Evolutionary conservation across 805 yeast genomes (phyloP), one percentile per base, ranked within the genome.

Genomic region (Candida nanaspora): DNA sequence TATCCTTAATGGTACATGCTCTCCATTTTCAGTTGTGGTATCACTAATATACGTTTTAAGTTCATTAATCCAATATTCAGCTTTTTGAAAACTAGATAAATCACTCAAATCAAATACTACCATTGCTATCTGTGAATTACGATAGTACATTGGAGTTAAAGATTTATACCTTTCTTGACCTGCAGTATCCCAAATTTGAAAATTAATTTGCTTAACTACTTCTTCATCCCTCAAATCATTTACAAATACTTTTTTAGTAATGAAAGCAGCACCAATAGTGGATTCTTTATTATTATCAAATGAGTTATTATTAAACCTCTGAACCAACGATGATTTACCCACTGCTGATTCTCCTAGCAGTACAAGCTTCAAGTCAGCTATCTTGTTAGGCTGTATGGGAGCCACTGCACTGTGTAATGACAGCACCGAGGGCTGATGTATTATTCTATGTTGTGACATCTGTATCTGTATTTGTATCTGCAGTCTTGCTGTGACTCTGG

Each of bases 231-330:
- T 37, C 7, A 18, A 22, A 10, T 49, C 48, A 22, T 53, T 43
- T 32, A 77, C 48, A 10, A 68, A 67, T 11, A 84, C 68, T 10
- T 83, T 79, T 57, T 88, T 94, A 15, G 97, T 86, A 31, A 93
- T 73, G 61, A 91, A 93, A 0, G 98, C 98, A 4, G 98, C 99
- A n/a, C 99, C 99, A 41, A 93, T 93, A 2, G 98, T 93, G 33
- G 95, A 85, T 50, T 94, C 86, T 44, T 91, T 76, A 48, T 77
- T 76, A 25, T 77, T 81, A 49, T 86, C 93, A 57, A 91, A 93
- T 0, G 78, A 63, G 51, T 79, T 74, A 46, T 66, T 67, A 33
- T 76, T 89, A 52, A 89, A 87, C 39, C 97, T 67, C 48, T 84
- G 84, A 1, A 87, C 88, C 9, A 91, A 71, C 1, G 96, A 87